phyloP scores from a whole-genome alignment of 1,284 basidiomycete species.

The Cutaneotrichosporon sp. region DNA sequence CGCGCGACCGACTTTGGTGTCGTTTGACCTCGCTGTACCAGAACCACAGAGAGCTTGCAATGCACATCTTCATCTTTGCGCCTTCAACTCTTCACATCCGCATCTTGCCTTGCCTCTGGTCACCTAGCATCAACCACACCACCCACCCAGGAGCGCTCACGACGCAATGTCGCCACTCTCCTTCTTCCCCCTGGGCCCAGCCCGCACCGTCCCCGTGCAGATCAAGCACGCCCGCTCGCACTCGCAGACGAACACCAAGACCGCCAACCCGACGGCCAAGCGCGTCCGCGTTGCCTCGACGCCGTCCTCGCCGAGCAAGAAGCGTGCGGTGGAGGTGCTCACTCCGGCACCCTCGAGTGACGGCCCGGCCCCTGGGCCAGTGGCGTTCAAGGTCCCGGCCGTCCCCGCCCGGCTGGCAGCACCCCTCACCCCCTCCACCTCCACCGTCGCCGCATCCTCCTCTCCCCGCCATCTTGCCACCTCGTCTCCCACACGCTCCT shows the following conservation, averaged over 20 bases:
- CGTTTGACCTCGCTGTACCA: not conserved
- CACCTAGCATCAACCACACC: too few relatives aligned
- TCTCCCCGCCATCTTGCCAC: constrained; percentile 27
- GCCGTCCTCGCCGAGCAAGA: not conserved
- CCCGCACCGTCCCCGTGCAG: constrained; percentile 7
- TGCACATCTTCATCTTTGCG: not conserved
- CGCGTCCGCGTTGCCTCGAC: not conserved
- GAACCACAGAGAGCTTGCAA: not conserved
- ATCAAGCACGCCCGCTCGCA: constrained; percentile 8
- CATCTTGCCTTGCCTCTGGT: not conserved
- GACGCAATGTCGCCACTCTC: constrained; percentile 9
- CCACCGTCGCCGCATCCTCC: constrained; percentile 46
- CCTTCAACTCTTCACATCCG: too few relatives aligned
- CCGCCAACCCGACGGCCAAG: constrained; percentile 3
- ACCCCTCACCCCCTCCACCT: constrained; percentile 43
- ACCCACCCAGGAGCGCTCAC: constrained; percentile 1
- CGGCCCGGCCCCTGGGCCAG: constrained; percentile 10
- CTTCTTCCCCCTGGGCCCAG: constrained; percentile 18
- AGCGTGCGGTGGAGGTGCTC: constrained; percentile 8
- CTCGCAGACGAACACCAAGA: not conserved
- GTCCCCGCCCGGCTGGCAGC: constrained; percentile 19
- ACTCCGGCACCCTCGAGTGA: constrained; percentile 32
- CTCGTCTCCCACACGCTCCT: constrained; percentile 18
- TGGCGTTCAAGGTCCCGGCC: constrained; percentile 28
- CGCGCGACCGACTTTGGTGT: constrained; percentile 2